These are phyloP conservation scores for Batrachochytrium dendrobatidis DNA, from an alignment of 371 early-diverging fungal species.

Conservation along the genomic window DNA sequence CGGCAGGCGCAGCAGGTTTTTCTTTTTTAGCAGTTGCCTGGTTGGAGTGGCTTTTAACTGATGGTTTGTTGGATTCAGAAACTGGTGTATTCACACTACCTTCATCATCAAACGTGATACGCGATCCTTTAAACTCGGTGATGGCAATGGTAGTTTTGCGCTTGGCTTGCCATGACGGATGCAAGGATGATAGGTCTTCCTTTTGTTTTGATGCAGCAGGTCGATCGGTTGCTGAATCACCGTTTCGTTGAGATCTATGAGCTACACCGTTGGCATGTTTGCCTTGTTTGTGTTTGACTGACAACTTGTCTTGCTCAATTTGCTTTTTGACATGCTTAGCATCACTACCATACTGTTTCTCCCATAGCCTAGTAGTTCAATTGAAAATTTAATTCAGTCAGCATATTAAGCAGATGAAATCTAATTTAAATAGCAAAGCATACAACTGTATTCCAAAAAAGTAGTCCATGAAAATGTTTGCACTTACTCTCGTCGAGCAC, in stretches of 20 bases:
- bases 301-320: neutral
- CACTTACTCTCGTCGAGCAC: constrained; percentile 21
- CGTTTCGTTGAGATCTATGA: neutral
- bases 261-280: neutral
- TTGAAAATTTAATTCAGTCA: too few relatives aligned
- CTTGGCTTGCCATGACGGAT: constrained; percentile 20
- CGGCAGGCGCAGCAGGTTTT: neutral
- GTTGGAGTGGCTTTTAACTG: too few relatives aligned
- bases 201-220: neutral
- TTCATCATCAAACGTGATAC: constrained; percentile 12
- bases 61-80: neutral
- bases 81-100: neutral
- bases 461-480: neutral
- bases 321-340: constrained; percentile 18
- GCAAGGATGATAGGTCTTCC: constrained; percentile 1
- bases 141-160: neutral
- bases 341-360: constrained; percentile 18
- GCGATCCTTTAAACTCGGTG: constrained; percentile 7
- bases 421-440: too few relatives aligned
- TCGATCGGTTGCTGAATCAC: neutral
- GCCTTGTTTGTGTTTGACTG: neutral
- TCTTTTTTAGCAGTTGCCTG: neutral
- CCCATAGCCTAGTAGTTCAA: constrained; percentile 12
- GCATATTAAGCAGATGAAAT: neutral
- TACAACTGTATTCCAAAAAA: too few relatives aligned